Evolutionary conservation across 2,329 filamentous ascomycete species (phyloP), one percentile per base, ranked within the genome.

Genomic region (Fusarium mangiferae): DNA sequence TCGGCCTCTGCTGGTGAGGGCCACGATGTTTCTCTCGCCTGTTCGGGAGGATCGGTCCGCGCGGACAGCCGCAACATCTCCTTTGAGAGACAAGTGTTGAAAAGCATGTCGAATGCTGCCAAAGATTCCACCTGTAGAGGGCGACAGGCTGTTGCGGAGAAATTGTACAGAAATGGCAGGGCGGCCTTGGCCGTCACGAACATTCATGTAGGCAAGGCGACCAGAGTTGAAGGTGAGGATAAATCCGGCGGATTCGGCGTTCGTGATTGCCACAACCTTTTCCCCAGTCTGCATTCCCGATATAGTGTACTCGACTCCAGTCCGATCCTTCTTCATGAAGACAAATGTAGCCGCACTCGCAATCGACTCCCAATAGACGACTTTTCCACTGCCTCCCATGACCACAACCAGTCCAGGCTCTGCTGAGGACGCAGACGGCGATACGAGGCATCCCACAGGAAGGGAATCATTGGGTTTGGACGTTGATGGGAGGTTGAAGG

Each of bases 341-440:
- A 93, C 94, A 62, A 97, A 88, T 2, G 94, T 94, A 44, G 95
- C 93, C 15, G 94, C 95, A 81, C 91, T 95, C 63, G 96, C 95
- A 72, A 98, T 93, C 44, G 94, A 97, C 81, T 98, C 96, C 95
- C 96, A 98, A 82, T 96, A 98, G 49, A 94, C 92, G 59, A 98
- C 90, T 81, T 92, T 95, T 59, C 96, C 96, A 55, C 88, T 95
- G 24, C 90, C 90, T 18, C 96, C 93, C 84, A 96, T 94, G 42
- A 98, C 88, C 42, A 98, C 89, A 35, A 99, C 90, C 42, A 99
- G 87, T 6, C 96, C 96, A 39, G 95, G 93, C 76, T 97, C 93
- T 55, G 90, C 90, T n/a, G 90, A 90, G 9, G 92, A 91, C 17
- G 93, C 91, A 10, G 94, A 93, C 56, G 93, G 92, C 1, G 93